Evolutionary conservation across 2,329 filamentous ascomycete genomes (phyloP).

Genomic region (Cryphonectria parasitica): DNA sequence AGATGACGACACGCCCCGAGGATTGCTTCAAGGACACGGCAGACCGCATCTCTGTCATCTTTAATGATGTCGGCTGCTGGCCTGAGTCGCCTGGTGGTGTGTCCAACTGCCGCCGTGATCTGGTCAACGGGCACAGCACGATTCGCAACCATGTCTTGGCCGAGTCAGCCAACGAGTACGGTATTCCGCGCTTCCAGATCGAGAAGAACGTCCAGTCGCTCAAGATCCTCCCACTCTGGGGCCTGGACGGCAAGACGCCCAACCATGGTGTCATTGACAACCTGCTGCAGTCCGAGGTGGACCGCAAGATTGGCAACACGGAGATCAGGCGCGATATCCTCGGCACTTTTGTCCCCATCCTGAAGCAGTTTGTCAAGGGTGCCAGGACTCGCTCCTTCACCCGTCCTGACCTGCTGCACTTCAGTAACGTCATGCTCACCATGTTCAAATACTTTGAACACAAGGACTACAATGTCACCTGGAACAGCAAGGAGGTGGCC

Average conservation of each 20-base stretch:
- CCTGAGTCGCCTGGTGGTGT: slow-evolving; percentile 58
- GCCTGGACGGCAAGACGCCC: slow-evolving; percentile 55
- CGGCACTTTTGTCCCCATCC: slow-evolving; percentile 56
- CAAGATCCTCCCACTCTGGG: slow-evolving; percentile 59
- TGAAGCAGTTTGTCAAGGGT: slow-evolving; percentile 53
- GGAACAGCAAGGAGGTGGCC: slow-evolving; percentile 51
- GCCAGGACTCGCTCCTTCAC: slow-evolving; percentile 50
- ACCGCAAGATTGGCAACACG: slow-evolving; percentile 48
- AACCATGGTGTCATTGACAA: slow-evolving; percentile 59
- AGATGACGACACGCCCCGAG: slow-evolving; percentile 44
- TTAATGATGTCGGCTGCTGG: slow-evolving; percentile 57
- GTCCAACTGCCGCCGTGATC: slow-evolving; percentile 57
- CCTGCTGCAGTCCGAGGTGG: slow-evolving; percentile 53
- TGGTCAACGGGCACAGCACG: slow-evolving; percentile 56
- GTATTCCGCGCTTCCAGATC: slow-evolving; percentile 58
- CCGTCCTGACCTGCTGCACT: slow-evolving; percentile 48
- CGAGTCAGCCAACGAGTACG: slow-evolving; percentile 59
- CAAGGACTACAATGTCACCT: slow-evolving; percentile 54
- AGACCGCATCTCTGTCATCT: slow-evolving; percentile 54
- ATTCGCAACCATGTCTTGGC: slow-evolving; percentile 60
- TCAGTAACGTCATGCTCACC: slow-evolving; percentile 52
- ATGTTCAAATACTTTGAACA: slow-evolving; percentile 56
- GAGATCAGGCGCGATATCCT: slow-evolving; percentile 50
- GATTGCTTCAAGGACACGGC: slow-evolving; percentile 51
- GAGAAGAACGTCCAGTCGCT: slow-evolving; percentile 59